These are phyloP conservation scores for Gloeopeniophorella convolvens DNA, from an alignment of 768 basidiomycete species.

Conservation along the genomic window DNA sequence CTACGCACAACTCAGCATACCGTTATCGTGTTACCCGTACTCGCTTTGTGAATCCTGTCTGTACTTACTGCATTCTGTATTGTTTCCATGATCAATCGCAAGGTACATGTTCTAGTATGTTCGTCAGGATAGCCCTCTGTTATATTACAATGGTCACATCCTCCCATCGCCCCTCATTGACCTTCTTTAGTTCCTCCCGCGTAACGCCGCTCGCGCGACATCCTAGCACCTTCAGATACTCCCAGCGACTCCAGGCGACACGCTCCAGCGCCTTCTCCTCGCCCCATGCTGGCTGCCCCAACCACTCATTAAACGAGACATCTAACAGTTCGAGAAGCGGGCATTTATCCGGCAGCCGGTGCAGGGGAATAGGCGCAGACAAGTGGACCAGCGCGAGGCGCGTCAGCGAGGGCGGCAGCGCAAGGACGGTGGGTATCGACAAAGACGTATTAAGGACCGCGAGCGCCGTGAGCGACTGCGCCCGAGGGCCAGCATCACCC, in stretches of 20 bases:
- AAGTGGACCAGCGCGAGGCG: constrained; percentile 53
- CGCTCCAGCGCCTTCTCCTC: constrained; percentile 37
- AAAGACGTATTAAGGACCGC: constrained; percentile 46
- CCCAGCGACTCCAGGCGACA: constrained; percentile 55
- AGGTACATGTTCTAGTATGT: no score
- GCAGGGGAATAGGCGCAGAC: constrained; percentile 41
- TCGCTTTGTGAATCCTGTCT: constrained; percentile 14
- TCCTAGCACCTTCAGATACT: constrained; percentile 46
- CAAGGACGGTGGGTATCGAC: constrained; percentile 36
- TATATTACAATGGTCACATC: constrained; percentile 48
- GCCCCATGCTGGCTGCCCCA: constrained; percentile 27
- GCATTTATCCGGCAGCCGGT: constrained; percentile 50
- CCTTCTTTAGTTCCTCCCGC: constrained; percentile 32
- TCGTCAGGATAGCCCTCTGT: constrained; percentile 7
- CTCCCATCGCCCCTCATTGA: constrained; percentile 62
- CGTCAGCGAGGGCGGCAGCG: constrained; percentile 60
- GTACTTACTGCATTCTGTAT: constrained; percentile 13
- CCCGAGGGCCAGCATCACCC: constrained; percentile 1
- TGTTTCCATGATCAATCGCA: background rate
- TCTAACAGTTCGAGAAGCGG: constrained; percentile 60
- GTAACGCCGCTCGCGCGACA: constrained; percentile 48
- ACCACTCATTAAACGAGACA: constrained; percentile 59
- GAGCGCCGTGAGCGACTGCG: constrained; percentile 25
- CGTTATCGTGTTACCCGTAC: background rate
- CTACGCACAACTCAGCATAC: background rate